Evolutionary conservation across 805 yeast species (phyloP).

Genomic region (Schwanniomyces occidentalis): DNA sequence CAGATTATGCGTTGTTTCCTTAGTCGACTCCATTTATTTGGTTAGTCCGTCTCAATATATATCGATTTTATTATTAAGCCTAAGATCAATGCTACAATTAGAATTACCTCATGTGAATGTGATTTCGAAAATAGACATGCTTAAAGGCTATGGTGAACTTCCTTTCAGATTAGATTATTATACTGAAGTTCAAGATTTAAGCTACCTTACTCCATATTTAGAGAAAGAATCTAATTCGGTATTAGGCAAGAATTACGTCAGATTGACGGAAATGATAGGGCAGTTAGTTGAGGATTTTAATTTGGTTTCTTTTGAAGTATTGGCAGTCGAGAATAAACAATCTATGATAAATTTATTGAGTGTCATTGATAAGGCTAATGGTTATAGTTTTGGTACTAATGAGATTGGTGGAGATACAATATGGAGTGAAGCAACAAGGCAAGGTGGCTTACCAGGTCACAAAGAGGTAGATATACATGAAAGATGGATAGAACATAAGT

Average conservation of each 20-base stretch:
- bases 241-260: slow-evolving; percentile 60
- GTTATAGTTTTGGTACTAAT: slow-evolving; percentile 88
- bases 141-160: slow-evolving; percentile 73
- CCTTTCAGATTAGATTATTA: slow-evolving; percentile 85
- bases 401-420: slow-evolving; percentile 97
- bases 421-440: slow-evolving; percentile 95
- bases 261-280: slow-evolving; percentile 72
- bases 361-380: slow-evolving; percentile 86
- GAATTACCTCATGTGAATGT: slow-evolving; percentile 94
- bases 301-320: slow-evolving; percentile 82
- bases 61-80: slow-evolving; percentile 73
- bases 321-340: slow-evolving; percentile 87
- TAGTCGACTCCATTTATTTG: slow-evolving; percentile 79
- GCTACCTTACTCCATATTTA: slow-evolving; percentile 63
- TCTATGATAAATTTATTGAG: slow-evolving; percentile 84
- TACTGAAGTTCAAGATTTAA: slow-evolving; percentile 87
- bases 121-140: slow-evolving; percentile 83
- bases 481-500: slow-evolving; percentile 90
- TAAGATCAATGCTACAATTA: slow-evolving; percentile 90
- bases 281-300: slow-evolving; percentile 87
- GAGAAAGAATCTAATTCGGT: slow-evolving; percentile 71
- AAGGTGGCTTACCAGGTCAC: slow-evolving; percentile 55
- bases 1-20: slow-evolving; percentile 79
- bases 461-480: slow-evolving; percentile 79
- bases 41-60: slow-evolving; percentile 89